phyloP scores from a whole-genome alignment of 805 yeast species.

The Starmerella ratchasimensis region DNA sequence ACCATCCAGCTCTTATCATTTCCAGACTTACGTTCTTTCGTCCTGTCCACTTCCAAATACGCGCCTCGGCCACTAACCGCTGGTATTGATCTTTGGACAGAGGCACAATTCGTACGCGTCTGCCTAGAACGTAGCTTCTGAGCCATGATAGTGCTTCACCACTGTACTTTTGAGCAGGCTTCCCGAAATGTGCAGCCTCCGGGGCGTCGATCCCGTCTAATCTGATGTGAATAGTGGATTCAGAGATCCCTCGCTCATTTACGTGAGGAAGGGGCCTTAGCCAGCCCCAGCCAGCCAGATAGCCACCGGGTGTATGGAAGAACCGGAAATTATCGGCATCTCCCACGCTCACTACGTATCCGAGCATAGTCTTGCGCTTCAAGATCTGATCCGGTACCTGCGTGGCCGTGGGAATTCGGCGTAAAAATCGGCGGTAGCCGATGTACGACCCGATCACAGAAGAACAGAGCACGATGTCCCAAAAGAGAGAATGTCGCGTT shows the following conservation, averaged over 20 bases:
- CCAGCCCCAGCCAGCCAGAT: conserved; percentile 88
- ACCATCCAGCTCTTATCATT: conserved; percentile 74
- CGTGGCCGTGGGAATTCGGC: conserved; percentile 36
- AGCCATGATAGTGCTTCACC: conserved; percentile 79
- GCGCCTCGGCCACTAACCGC: conserved; percentile 69
- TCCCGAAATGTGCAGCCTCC: conserved; percentile 86
- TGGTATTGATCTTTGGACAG: conserved; percentile 76
- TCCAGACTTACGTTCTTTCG: conserved; percentile 71
- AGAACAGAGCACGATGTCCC: conserved; percentile 19
- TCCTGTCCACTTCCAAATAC: conserved; percentile 49
- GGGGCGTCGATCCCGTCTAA: conserved; percentile 96
- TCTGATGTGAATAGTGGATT: conserved; percentile 64
- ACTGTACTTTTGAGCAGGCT: conserved; percentile 76
- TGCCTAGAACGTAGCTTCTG: conserved; percentile 47
- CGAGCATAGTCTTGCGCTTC: conserved; percentile 38
- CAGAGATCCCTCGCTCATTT: conserved; percentile 35
- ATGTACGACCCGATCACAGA: conserved; percentile 32
- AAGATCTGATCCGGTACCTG: conserved; percentile 39
- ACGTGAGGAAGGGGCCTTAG: conserved; percentile 49
- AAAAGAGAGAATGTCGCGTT: conserved; percentile 7
- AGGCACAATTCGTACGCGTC: conserved; percentile 61
- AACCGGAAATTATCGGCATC: conserved; percentile 93
- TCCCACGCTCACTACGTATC: conserved; percentile 79
- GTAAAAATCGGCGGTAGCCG: conserved; percentile 35
- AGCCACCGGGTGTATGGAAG: conserved; percentile 89